Evolutionary conservation across 2,329 filamentous ascomycete species (phyloP), one percentile per base, ranked within the genome.

Genomic region (Botryotinia calthae): DNA sequence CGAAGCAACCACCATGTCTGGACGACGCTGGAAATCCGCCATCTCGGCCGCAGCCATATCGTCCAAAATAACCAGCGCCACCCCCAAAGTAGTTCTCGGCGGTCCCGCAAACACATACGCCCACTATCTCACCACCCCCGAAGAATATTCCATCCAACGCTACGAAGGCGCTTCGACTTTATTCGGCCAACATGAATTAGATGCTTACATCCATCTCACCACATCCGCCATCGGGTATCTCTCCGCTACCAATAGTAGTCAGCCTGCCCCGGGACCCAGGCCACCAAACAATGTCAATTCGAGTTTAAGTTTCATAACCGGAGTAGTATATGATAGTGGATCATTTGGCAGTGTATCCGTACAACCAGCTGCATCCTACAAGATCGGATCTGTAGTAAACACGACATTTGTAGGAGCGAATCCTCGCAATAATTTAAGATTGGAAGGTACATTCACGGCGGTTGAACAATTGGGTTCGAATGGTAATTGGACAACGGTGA

Each of bases 131-230:
- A 80, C 89, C 14, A 93, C 93, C 0, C 88, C 90, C 58, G 93
- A 96, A 81, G 93, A 97, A 82, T 96, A 96, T 81, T 83, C 84
- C 22, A 84, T 96, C 63, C 95, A 98, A 82, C 91, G 95, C 18
- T 98, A 98, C 82, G 95, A 98, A 83, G 95, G 95, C 25, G 95
- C 93, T 0, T 95, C 91, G 7, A 98, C 95, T 0, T 87, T 98
- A 2, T 96, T 92, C 81, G 95, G 95, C 0, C 92, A 87, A 1
- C 89, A 95, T 82, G 92, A 93, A 1, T 86, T 97, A 22, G 89
- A 91, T 40, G 95, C 94, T 0, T 96, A 96, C 83, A 92, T 98
- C 83, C 94, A 96, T 81, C 86, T 95, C 56, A 95, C 93, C 0
- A 85, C 93, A 18, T 87, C 85, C 0, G 89, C 91, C 80, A 87